Conservation (phyloP, 2,329 filamentous ascomycete genomes). For the Hypoxylon sp. region DNA sequence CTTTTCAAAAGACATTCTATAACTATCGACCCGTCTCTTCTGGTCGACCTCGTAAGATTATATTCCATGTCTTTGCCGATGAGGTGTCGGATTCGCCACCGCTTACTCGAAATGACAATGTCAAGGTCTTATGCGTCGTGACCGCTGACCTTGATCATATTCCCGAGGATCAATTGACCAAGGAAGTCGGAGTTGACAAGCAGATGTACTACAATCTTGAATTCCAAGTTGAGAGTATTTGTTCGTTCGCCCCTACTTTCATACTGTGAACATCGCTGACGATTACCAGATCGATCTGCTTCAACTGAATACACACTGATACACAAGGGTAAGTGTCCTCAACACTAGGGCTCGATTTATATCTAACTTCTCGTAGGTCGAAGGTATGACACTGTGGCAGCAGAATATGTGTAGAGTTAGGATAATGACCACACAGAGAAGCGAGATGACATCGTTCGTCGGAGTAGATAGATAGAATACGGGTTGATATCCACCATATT, state of each 20-base stretch:
- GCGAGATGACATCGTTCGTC: too few species aligned
- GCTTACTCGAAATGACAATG: slow-evolving; percentile 56
- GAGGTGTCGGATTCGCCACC: slow-evolving; percentile 53
- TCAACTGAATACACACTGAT: slow-evolving; percentile 62
- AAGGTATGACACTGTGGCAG: slow-evolving; percentile 60
- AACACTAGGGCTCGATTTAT: too few species aligned
- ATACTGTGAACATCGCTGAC: background rate
- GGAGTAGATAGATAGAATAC: background rate
- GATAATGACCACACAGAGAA: background rate
- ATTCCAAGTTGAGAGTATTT: slow-evolving; percentile 60
- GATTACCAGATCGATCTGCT: slow-evolving; percentile 56
- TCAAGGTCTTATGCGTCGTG: slow-evolving; percentile 57
- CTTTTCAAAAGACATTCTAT: slow-evolving; percentile 55
- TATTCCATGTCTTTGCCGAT: slow-evolving; percentile 57
- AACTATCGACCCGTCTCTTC: slow-evolving; percentile 54
- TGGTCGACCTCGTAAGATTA: slow-evolving; percentile 56
- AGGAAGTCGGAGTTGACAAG: slow-evolving; percentile 57
- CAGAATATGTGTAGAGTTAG: slow-evolving; percentile 59
- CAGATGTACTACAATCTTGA: slow-evolving; percentile 58
- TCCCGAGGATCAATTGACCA: slow-evolving; percentile 56
- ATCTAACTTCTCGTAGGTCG: slow-evolving; percentile 53
- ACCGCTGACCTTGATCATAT: slow-evolving; percentile 61
- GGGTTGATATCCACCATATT: background rate
- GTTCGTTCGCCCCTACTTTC: slow-evolving; percentile 40
- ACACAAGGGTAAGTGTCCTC: slow-evolving; percentile 57